Percentiles rank a stretch among this genome's conserved stretches.
Evolutionary conservation across 306 rosid species (phyloP).

Genomic region (Canavalia ensiformis): DNA sequence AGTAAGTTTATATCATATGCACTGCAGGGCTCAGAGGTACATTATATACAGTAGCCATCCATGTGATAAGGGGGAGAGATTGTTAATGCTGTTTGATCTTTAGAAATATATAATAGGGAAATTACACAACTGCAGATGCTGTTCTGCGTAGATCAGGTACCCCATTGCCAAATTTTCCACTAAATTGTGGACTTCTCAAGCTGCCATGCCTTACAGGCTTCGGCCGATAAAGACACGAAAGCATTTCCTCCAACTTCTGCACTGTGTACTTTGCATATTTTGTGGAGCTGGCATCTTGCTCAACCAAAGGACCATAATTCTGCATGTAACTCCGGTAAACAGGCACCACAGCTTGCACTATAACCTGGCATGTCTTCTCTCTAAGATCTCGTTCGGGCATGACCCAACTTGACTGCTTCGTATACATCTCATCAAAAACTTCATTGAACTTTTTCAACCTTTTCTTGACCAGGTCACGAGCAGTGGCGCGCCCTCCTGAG

Average conservation of each 20-base stretch:
- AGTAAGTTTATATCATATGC: constrained; percentile 34
- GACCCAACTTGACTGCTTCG: constrained; percentile 81
- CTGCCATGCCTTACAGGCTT: constrained; percentile 82
- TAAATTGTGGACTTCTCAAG: constrained; percentile 73
- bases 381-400: constrained; percentile 80
- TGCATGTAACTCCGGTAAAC: constrained; percentile 99
- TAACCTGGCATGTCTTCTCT: constrained; percentile 87
- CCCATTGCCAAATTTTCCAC: constrained; percentile 76
- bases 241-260: constrained; percentile 92
- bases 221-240: constrained; percentile 78
- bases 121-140: constrained; percentile 80
- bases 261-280: constrained; percentile 90
- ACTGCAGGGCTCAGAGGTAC: constrained; percentile 51
- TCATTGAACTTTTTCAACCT: constrained; percentile 91
- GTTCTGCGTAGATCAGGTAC: constrained; percentile 79
- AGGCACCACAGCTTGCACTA: constrained; percentile 95
- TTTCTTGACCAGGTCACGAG: constrained; percentile 98
- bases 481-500: constrained; percentile 98
- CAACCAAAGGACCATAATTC: constrained; percentile 97
- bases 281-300: constrained; percentile 84
- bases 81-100: constrained; percentile 32
- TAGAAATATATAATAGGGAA: constrained; percentile 35
- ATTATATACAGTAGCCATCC: constrained; percentile 63
- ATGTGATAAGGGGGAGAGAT: constrained; percentile 30
- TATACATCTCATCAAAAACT: constrained; percentile 83